These are phyloP conservation scores for Hyaloscypha finlandica DNA, from an alignment of 495 filamentous ascomycete species.

Conservation along the genomic window DNA sequence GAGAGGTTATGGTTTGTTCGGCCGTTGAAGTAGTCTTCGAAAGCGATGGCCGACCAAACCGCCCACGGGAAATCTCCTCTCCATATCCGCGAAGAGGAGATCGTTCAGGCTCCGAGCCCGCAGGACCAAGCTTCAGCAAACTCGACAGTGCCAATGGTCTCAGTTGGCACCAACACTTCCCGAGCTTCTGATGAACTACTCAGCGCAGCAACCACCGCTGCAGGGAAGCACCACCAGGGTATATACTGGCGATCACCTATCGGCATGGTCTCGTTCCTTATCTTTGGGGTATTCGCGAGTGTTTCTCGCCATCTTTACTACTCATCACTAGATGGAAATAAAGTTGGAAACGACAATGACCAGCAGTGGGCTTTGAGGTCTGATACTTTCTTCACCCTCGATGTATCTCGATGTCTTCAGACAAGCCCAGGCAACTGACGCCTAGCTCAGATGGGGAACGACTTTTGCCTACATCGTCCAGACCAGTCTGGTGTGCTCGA, in stretches of 20 bases:
- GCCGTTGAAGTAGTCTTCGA: too few relatives aligned
- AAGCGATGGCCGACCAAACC: too few relatives aligned
- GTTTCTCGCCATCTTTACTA: conserved; percentile 20
- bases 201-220: too few relatives aligned
- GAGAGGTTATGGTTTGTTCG: too few relatives aligned
- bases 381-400: neutral
- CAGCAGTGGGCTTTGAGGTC: conserved; percentile 18
- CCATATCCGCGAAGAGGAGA: too few relatives aligned
- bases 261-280: conserved; percentile 5
- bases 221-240: too few relatives aligned
- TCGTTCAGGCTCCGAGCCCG: too few relatives aligned
- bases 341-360: conserved; percentile 9
- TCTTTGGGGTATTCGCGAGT: conserved; percentile 5
- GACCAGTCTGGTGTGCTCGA: conserved; percentile 8
- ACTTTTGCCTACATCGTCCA: conserved; percentile 24
- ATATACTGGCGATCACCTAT: conserved; percentile 19
- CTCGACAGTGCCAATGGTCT: too few relatives aligned
- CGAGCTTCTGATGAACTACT: too few relatives aligned
- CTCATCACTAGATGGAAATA: neutral
- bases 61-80: too few relatives aligned
- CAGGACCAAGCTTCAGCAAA: too few relatives aligned
- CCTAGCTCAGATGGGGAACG: conserved; percentile 19
- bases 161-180: too few relatives aligned
- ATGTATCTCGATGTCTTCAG: neutral
- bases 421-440: neutral